Base-by-base conservation (phyloP, 208 protist species). In the Wallacemonas sp. region DNA sequence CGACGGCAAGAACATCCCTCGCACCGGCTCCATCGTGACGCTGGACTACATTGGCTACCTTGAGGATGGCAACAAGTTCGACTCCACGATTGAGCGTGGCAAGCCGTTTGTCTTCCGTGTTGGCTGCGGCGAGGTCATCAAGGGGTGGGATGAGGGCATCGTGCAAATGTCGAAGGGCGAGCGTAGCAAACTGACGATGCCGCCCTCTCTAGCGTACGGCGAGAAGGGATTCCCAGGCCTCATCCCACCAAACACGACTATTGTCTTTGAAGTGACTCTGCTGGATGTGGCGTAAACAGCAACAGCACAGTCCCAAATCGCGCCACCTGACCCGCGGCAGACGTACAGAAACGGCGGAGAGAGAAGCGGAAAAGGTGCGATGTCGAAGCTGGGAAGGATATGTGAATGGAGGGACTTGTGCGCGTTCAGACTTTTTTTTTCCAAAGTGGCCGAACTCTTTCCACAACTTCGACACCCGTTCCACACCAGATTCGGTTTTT, bases 61-160 rank as follows among this genome's bases (percentile, higher is more conserved):
- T 18, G 81, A 85, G 41, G 90, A 97, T 44, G 89, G 89, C 41
- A 85, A 76, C 54, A 87, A 83, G 75, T 97, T 97, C 62, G 93
- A 97, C 80, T 93, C 86, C 32, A 94, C 89, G 20, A 75, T 88
- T 31, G 84, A 91, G 31, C 74, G 91, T n/a, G 85, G 84, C n/a
- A 90, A 88, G 74, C 94, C 95, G 1, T 97, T 97, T 79, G 89
- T 96, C 29, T 98, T 98, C 64, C 82, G 87, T 45, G 86, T 98
- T 0, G 91, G 91, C 18, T 90, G 86, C 49, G 95, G 94, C 20
- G 85, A 98, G 78, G 95, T 98, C 11, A 90, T 98, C 61, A 89
- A 94, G 59, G 95, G 95, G 28, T 98, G 95, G 93, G 95, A 98
- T 64, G 89, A 97, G 73, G 95, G 95, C n/a, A 94, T 98, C 52